Conservation (phyloP, 192 early-diverging fungal species). For the Nowakowskiella sp. region DNA sequence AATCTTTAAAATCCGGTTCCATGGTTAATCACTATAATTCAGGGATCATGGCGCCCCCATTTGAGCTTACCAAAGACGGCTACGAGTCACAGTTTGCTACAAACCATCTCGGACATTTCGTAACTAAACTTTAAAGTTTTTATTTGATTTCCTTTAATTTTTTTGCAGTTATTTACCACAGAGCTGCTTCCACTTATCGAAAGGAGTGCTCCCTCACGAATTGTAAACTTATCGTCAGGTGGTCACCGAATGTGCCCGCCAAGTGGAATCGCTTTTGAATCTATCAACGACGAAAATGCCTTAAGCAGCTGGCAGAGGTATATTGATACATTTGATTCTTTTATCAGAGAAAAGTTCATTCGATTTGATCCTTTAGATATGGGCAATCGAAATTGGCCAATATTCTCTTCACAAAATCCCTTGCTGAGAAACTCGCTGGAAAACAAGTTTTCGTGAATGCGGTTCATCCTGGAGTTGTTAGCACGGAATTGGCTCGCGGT, state of each 20-base stretch:
- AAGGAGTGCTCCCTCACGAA: slow-evolving; percentile 11
- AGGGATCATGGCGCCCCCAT: slow-evolving; percentile 56
- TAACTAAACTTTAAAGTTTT: too few relatives aligned
- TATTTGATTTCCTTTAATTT: too few relatives aligned
- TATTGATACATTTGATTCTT: slow-evolving; percentile 8
- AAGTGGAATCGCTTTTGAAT: slow-evolving; percentile 18
- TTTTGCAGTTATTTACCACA: slow-evolving; percentile 28
- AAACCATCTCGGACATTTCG: slow-evolving; percentile 52
- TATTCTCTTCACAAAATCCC: too few relatives aligned
- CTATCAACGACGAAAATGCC: slow-evolving; percentile 14
- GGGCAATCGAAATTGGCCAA: too few relatives aligned
- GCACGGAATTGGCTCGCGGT: neutral
- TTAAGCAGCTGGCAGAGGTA: slow-evolving; percentile 14
- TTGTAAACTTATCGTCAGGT: slow-evolving; percentile 27
- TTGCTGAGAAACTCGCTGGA: slow-evolving; percentile 16
- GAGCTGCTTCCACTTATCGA: slow-evolving; percentile 20
- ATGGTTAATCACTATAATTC: neutral
- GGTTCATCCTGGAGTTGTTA: neutral
- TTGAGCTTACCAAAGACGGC: slow-evolving; percentile 40
- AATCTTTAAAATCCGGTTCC: neutral
- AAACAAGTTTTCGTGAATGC: slow-evolving; percentile 8
- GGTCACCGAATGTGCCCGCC: slow-evolving; percentile 13
- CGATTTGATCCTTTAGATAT: too few relatives aligned
- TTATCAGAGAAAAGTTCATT: too few relatives aligned
- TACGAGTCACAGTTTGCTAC: slow-evolving; percentile 61